Base-by-base conservation (phyloP, 1,139 yeast species). In the Zhuliangozyma parablackwelliae region DNA sequence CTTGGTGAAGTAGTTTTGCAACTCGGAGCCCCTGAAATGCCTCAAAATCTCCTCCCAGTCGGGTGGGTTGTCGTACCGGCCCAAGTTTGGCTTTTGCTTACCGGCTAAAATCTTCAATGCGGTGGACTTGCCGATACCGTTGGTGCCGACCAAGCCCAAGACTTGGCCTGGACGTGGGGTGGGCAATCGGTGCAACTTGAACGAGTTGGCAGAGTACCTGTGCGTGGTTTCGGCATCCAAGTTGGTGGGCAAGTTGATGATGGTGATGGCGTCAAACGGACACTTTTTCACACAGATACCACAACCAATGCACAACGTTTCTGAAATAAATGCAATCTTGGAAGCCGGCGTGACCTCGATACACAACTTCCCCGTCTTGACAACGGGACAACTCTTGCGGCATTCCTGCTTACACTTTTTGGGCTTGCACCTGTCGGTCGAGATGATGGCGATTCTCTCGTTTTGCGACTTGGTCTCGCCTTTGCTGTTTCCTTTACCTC, bases 151-250 rank as follows among this genome's bases (percentile, higher is more conserved):
- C 51, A 92, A 76, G 48, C 98, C 98, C 50, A 92, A 75, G 33
- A 92, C 98, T 67, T 92, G 98, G 42, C 97, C 98, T 6, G 98
- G 97, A 68, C 98, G 84, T 49, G 98, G 98, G 42, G 96, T 90
- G 20, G 98, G 98, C 53, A 92, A 75, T 63, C 98, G 80, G 63
- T 92, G 98, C 56, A 92, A 77, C 66, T 92, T 92, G 80, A 92
- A 92, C 35, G 97, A 88, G 65, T 92, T 92, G 41, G 97, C 98
- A 34, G 97, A 87, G 64, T 92, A 92, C 72, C 98, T 82, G 64
- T 92, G 97, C 30, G 97, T 89, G 41, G 92, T 94, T 63, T 92
- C 92, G 37, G 74, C 70, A 36, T 90, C 97, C 61, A 92, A 75
- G 61, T 92, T 89, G 29, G 98, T 92, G 47, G 98, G 98, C 61